These are phyloP conservation scores for Umbellularia californica DNA, from an alignment of 164 flowering plant species.

Conservation along the genomic window DNA sequence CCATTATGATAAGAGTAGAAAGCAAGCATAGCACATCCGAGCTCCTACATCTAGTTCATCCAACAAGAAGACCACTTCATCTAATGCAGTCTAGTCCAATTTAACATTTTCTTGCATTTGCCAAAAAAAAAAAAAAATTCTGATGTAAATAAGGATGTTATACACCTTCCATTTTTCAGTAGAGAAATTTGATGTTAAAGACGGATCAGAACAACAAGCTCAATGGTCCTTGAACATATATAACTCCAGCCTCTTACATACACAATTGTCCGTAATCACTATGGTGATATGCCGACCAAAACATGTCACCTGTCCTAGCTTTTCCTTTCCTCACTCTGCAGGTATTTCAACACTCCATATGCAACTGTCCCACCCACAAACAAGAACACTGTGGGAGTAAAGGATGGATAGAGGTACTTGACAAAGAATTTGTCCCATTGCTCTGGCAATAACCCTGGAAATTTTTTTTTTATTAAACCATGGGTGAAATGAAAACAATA, in stretches of 20 bases:
- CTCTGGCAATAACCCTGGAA: constrained; percentile 90
- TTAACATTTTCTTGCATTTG: not conserved
- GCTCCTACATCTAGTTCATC: too few species aligned
- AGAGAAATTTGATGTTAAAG: not conserved
- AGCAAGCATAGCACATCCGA: too few species aligned
- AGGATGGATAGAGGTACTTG: constrained; percentile 83
- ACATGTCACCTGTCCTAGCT: constrained; percentile 13
- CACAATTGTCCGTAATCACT: not conserved
- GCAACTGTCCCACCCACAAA: constrained; percentile 77
- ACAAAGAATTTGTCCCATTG: constrained; percentile 85
- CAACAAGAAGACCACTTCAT: too few species aligned
- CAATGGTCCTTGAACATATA: not conserved
- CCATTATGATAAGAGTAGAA: too few species aligned
- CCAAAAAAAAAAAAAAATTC: not conserved
- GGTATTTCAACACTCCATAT: constrained; percentile 81
- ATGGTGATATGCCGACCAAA: not conserved
- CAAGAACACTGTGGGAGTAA: constrained; percentile 84
- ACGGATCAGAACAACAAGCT: not conserved
- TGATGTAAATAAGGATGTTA: not conserved
- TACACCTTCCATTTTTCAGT: not conserved
- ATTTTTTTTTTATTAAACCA: not conserved
- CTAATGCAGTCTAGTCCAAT: not conserved
- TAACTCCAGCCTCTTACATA: not conserved
- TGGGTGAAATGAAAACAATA: constrained; percentile 7
- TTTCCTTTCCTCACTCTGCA: constrained; percentile 53